Evolutionary conservation across 2,329 filamentous ascomycete genomes (phyloP).

Genomic region (Penicillium sp.): DNA sequence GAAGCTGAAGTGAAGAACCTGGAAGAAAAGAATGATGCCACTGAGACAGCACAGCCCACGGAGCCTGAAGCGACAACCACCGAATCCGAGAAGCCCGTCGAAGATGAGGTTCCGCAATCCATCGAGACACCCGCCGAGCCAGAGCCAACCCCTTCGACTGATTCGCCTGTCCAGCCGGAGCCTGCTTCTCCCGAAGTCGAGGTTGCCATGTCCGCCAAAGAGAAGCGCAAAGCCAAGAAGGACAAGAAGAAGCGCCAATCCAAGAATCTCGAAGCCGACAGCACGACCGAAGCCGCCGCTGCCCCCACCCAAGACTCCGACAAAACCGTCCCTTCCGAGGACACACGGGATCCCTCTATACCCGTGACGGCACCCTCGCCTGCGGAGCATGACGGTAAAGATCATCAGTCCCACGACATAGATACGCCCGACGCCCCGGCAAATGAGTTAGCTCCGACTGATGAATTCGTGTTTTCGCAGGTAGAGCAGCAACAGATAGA

Average conservation of each 20-base stretch:
- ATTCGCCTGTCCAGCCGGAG: constrained; percentile 5
- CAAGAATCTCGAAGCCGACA: constrained; percentile 30
- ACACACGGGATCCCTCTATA: constrained; percentile 24
- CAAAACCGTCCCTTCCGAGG: constrained; percentile 17
- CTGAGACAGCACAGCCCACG: constrained; percentile 16
- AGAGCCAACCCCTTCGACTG: constrained; percentile 4
- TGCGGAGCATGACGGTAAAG: constrained; percentile 51
- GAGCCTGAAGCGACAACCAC: constrained; percentile 9
- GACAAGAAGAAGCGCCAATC: constrained; percentile 49
- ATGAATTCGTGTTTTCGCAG: constrained; percentile 50
- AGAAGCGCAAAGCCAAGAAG: constrained; percentile 55
- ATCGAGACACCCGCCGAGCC: constrained; percentile 7
- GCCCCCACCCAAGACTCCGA: constrained; percentile 19
- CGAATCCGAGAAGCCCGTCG: constrained; percentile 15
- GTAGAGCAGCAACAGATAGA: constrained; percentile 44
- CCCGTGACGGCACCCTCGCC: constrained; percentile 35
- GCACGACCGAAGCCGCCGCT: neutral
- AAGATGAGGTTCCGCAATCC: constrained; percentile 1
- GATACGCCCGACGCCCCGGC: constrained; percentile 40
- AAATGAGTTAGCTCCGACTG: constrained; percentile 49
- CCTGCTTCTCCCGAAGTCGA: constrained; percentile 24
- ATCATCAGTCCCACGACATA: constrained; percentile 49
- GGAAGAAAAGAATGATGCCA: constrained; percentile 1
- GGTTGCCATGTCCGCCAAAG: constrained; percentile 39
- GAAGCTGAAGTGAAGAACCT: neutral